Conservation (phyloP, 768 basidiomycete species). For the Suillus alpinus region DNA sequence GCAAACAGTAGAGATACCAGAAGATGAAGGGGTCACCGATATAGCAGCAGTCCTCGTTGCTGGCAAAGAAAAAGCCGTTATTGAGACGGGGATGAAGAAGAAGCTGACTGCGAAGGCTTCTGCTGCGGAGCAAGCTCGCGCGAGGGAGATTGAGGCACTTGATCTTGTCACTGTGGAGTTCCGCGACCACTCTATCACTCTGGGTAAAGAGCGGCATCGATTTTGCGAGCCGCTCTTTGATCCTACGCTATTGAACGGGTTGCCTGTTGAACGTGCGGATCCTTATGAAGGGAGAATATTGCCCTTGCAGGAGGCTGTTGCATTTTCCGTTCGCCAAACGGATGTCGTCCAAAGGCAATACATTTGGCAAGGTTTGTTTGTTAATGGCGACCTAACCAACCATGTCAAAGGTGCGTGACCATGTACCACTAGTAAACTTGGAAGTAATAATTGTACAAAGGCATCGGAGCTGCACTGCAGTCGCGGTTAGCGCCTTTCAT, state of each 20-base stretch:
- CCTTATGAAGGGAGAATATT: constrained; percentile 21
- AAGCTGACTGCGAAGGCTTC: constrained; percentile 67
- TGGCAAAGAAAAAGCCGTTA: constrained; percentile 87
- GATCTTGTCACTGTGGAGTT: constrained; percentile 80
- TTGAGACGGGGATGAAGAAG: constrained; percentile 81
- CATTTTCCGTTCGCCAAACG: constrained; percentile 54
- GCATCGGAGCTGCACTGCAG: constrained; percentile 66
- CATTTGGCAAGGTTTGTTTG: constrained; percentile 76
- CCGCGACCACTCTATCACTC: constrained; percentile 62
- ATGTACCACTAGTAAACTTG: neutral
- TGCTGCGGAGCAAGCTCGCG: constrained; percentile 78
- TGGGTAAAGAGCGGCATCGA: constrained; percentile 87
- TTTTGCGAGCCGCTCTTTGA: constrained; percentile 92
- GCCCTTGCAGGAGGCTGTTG: constrained; percentile 67
- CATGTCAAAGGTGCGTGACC: constrained; percentile 62
- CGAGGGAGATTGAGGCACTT: constrained; percentile 77
- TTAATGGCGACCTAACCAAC: constrained; percentile 74
- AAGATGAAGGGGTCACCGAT: constrained; percentile 86
- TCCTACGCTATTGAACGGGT: constrained; percentile 50
- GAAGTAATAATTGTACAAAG: constrained; percentile 31
- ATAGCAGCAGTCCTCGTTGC: constrained; percentile 88
- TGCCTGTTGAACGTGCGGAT: constrained; percentile 28
- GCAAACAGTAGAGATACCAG: constrained; percentile 56
- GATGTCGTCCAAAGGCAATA: constrained; percentile 68
- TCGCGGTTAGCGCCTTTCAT: constrained; percentile 66